Conservation (phyloP, 805 yeast species). For the Blastobotrys attinorum region DNA sequence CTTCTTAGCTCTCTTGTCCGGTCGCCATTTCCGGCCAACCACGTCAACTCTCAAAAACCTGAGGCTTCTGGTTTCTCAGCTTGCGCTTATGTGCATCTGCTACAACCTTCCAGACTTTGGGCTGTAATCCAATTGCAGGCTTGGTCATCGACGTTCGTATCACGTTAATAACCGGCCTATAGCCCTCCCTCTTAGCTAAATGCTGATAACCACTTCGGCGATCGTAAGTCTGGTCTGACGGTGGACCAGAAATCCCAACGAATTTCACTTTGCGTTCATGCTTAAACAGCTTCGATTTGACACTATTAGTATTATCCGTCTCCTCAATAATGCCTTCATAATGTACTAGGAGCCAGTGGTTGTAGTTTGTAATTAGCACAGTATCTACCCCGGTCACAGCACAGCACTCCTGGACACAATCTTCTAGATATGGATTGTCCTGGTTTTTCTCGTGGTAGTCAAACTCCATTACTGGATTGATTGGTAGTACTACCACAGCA, state of each 20-base stretch:
- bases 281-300: neutral
- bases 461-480: neutral
- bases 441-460: neutral
- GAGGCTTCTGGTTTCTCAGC: neutral
- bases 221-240: neutral
- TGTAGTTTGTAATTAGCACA: neutral
- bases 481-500: neutral
- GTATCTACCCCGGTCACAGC: neutral
- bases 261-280: neutral
- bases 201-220: neutral
- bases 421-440: neutral
- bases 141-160: neutral
- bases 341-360: neutral
- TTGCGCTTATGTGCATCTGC: neutral
- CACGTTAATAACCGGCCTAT: neutral
- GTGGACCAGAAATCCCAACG: neutral
- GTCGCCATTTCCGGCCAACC: too few species aligned
- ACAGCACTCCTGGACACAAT: neutral
- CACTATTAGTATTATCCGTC: neutral
- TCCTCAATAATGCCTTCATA: neutral
- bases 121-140: neutral
- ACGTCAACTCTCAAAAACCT: too few species aligned
- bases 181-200: neutral
- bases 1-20: neutral
- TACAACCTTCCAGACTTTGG: neutral